Conservation (phyloP, 495 filamentous ascomycete genomes). For the Aspergillus funiculosus region DNA sequence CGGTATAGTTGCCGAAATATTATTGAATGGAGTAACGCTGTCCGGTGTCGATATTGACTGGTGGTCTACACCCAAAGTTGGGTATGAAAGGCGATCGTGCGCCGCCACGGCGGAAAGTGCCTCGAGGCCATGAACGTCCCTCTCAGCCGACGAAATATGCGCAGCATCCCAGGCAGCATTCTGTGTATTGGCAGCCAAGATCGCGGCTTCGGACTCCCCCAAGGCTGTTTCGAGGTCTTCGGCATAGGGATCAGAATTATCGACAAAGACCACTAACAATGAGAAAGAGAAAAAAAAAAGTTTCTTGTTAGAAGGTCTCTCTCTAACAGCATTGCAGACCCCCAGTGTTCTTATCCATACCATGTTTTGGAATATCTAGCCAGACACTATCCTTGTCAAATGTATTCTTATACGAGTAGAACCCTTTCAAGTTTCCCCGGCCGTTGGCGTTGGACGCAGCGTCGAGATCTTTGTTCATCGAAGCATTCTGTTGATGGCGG, state of each 20-base stretch:
- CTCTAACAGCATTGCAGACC: background rate
- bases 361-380: conserved; percentile 58
- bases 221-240: conserved; percentile 45
- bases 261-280: conserved; percentile 62
- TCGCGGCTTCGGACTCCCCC: conserved; percentile 28
- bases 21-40: conserved; percentile 15
- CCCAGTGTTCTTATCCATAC: conserved; percentile 21
- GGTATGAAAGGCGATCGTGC: conserved; percentile 43
- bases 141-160: conserved; percentile 19
- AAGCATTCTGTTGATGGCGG: conserved; percentile 68
- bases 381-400: conserved; percentile 57
- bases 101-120: conserved; percentile 52
- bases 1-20: conserved; percentile 23
- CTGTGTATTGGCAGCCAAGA: conserved; percentile 30
- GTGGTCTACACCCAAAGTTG: conserved; percentile 22
- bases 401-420: conserved; percentile 65
- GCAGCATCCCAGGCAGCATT: conserved; percentile 28
- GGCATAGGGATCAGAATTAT: conserved; percentile 57
- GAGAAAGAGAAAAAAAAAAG: background rate
- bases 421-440: conserved; percentile 50
- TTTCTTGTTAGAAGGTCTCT: conserved; percentile 10
- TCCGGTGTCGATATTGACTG: conserved; percentile 16
- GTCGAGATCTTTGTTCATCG: conserved; percentile 51
- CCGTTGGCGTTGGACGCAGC: conserved; percentile 36
- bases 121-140: conserved; percentile 48